Evolutionary conservation across 164 flowering plant genomes (phyloP), one percentile per base, ranked within the genome.

Genomic region (Brasenia schreberi): DNA sequence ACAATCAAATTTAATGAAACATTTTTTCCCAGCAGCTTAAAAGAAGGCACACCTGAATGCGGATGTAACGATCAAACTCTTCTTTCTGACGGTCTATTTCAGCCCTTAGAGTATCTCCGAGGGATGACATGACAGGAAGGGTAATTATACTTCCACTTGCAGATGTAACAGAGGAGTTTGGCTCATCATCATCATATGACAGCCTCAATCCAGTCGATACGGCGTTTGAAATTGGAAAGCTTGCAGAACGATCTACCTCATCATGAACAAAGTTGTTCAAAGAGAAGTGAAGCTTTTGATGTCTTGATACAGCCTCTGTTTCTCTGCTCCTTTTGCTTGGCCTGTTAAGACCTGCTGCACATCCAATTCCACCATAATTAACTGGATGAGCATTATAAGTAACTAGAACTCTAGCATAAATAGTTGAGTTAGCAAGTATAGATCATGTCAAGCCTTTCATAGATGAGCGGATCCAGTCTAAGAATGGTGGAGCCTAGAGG

Each of bases 151-250:
- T 81, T 69, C 82, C 90, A 77, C 88, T 82, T n/a, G 88, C 86
- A 64, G 91, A 79, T 60, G 91, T 81, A 19, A 87, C 81, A 39
- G 91, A 77, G 18, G 96, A 88, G 73, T 86, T 84, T 63, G 63
- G 93, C 66, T 91, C 97, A 67, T 90, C 96, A 65, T 91, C 97
- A 65, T 87, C 91, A 75, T 80, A 88, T 17, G 97, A 91, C 45
- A 91, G 80, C 69, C 84, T 82, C 69, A 88, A 77, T 6, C 97
- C 97, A 61, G 97, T 91, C 42, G 96, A 91, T 43, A 91, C 93
- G 43, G 78, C 73, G 64, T 82, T 88, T 10, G 68, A 82, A 49
- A 82, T 85, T 7, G 75, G 79, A 79, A 85, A 73, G 64, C 73
- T 75, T 14, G 78, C 75, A 12, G 83, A 74, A n/a, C 73, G 81